A percentile compares a stretch with the other conserved stretches of the same genome.
Conservation (phyloP, 352 stramenopile genomes). For the Globisporangium rhizosaccharum region DNA sequence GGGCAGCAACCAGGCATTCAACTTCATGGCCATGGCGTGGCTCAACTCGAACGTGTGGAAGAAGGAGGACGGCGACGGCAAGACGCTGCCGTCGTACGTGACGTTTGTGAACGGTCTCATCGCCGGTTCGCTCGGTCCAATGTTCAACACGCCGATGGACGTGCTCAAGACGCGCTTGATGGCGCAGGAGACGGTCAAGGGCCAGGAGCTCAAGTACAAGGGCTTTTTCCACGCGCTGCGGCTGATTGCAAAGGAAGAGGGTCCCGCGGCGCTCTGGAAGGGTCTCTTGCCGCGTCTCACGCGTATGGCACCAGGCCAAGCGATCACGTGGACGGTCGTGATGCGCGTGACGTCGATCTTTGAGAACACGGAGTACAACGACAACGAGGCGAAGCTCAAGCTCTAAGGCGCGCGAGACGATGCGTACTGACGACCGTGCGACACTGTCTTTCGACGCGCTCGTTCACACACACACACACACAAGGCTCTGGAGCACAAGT, state of each 20-base stretch:
- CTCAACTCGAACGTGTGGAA: slow-evolving; percentile 91
- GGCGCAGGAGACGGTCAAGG: slow-evolving; percentile 85
- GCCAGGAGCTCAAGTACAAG: slow-evolving; percentile 94
- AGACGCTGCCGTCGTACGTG: slow-evolving; percentile 90
- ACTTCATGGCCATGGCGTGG: slow-evolving; percentile 94
- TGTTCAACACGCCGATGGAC: slow-evolving; percentile 88
- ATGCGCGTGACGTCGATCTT: slow-evolving; percentile 87
- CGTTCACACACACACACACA: too few relatives aligned
- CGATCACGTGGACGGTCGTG: slow-evolving; percentile 94
- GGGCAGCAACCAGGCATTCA: slow-evolving; percentile 97
- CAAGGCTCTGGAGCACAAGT: background rate
- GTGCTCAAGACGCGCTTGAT: slow-evolving; percentile 95
- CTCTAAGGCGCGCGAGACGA: slow-evolving; percentile 28
- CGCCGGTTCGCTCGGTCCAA: slow-evolving; percentile 76
- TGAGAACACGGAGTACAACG: slow-evolving; percentile 56
- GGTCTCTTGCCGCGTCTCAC: slow-evolving; percentile 93
- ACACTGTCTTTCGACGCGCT: background rate
- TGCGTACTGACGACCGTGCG: too few relatives aligned
- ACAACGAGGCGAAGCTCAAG: slow-evolving; percentile 58
- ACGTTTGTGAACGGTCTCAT: slow-evolving; percentile 93
- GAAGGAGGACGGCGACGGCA: slow-evolving; percentile 86
- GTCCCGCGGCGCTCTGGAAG: slow-evolving; percentile 94
- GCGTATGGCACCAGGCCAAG: slow-evolving; percentile 95
- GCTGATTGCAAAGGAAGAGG: slow-evolving; percentile 94
- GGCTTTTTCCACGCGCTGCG: slow-evolving; percentile 90